A percentile compares a stretch with the other conserved stretches of the same genome.
These are phyloP conservation scores for Combretum micranthum DNA, from an alignment of 345 rosid species.

Conservation along the genomic window DNA sequence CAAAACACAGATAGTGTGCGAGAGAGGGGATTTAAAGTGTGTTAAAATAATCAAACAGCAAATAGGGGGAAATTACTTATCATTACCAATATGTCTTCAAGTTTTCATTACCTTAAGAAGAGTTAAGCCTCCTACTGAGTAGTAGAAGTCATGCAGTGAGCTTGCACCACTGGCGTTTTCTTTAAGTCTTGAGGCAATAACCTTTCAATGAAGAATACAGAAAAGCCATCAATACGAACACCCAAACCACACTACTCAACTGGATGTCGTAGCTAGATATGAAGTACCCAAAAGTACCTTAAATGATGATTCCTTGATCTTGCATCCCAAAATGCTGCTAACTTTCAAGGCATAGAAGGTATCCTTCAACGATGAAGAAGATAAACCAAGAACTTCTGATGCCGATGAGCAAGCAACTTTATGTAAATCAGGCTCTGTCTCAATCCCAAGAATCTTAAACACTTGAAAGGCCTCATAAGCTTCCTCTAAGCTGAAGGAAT, in stretches of 20 bases:
- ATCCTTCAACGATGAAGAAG: constrained; percentile 59
- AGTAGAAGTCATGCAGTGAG: constrained; percentile 66
- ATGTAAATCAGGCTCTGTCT: constrained; percentile 41
- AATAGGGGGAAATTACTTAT: neutral
- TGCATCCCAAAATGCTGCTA: constrained; percentile 56
- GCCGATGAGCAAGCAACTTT: constrained; percentile 42
- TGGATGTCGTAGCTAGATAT: neutral
- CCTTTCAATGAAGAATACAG: constrained; percentile 32
- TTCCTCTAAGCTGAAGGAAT: constrained; percentile 55
- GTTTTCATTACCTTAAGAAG: constrained; percentile 64
- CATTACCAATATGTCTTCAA: neutral
- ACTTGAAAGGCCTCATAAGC: constrained; percentile 73
- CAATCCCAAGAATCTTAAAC: constrained; percentile 67
- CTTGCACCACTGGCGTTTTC: constrained; percentile 51
- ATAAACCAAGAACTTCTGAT: constrained; percentile 37
- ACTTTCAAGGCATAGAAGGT: constrained; percentile 61
- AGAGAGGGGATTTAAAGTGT: too few relatives aligned
- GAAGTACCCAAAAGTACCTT: constrained; percentile 38
- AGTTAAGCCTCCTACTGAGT: constrained; percentile 62
- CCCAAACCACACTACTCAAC: neutral
- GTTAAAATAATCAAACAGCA: too few relatives aligned
- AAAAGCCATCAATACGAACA: neutral
- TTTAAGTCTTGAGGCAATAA: constrained; percentile 52
- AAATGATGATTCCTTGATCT: constrained; percentile 30
- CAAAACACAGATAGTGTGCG: too few relatives aligned